phyloP scores from a whole-genome alignment of 2,329 filamentous ascomycete genomes.

The Cladophialophora psammophila region DNA sequence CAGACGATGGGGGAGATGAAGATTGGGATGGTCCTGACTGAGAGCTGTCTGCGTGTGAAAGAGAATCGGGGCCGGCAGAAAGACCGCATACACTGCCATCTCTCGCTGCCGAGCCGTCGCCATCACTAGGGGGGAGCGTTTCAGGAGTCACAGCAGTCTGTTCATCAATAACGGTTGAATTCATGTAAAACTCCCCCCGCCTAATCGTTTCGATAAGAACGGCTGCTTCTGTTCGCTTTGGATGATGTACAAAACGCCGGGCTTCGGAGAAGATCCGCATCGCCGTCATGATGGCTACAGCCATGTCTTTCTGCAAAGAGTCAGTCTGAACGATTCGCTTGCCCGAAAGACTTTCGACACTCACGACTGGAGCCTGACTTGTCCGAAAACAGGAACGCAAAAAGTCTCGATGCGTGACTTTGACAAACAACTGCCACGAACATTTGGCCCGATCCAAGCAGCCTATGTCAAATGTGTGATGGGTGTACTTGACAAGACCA shows the following conservation, averaged over 20 bases:
- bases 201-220: constrained; percentile 5
- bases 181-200: constrained; percentile 7
- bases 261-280: constrained; percentile 13
- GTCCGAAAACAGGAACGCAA: neutral
- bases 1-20: neutral
- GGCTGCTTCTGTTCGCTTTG: neutral
- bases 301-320: constrained; percentile 5
- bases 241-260: neutral
- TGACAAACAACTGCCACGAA: constrained; percentile 10
- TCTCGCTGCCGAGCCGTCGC: neutral
- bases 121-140: constrained; percentile 10
- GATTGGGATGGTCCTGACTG: constrained; percentile 1
- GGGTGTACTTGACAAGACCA: constrained; percentile 13
- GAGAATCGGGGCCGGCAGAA: constrained; percentile 10
- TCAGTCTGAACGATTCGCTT: neutral
- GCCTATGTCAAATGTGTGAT: constrained; percentile 10
- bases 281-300: constrained; percentile 6
- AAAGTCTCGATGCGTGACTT: constrained; percentile 11
- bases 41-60: neutral
- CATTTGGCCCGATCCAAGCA: neutral
- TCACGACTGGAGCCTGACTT: neutral
- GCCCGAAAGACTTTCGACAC: neutral
- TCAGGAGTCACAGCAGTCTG: neutral
- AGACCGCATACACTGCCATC: neutral
- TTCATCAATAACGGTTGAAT: constrained; percentile 7